These are phyloP conservation scores for Mucor saturninus DNA, from an alignment of 371 early-diverging fungal species.

Conservation along the genomic window DNA sequence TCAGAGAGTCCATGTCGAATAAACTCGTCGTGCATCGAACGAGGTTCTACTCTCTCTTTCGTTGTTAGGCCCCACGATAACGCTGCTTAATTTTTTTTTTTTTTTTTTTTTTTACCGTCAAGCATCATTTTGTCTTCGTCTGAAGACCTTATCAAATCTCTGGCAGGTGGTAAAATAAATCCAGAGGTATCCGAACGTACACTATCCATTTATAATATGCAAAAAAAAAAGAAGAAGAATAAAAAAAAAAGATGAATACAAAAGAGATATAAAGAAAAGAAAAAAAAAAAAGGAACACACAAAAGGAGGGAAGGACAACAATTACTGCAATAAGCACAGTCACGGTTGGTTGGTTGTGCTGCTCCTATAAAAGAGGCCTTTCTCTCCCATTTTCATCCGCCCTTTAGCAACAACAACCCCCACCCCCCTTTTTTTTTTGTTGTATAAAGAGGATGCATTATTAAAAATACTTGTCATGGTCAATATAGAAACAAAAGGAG, in stretches of 20 bases:
- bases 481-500: not conserved
- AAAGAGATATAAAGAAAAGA: constrained; percentile 2
- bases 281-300: constrained; percentile 7
- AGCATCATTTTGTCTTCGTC: constrained; percentile 25
- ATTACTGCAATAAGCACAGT: constrained; percentile 1
- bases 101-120: constrained; percentile 7
- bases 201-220: not conserved
- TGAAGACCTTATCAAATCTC: constrained; percentile 32
- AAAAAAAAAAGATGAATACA: constrained; percentile 10
- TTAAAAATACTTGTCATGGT: too few species aligned
- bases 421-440: too few species aligned
- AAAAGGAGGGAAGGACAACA: constrained; percentile 11
- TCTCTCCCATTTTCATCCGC: too few species aligned
- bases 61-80: not conserved
- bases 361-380: too few species aligned
- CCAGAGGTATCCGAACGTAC: not conserved
- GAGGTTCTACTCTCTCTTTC: not conserved
- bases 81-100: not conserved
- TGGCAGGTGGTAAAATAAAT: constrained; percentile 36
- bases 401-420: too few species aligned
- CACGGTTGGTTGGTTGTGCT: not conserved
- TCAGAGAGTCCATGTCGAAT: constrained; percentile 53
- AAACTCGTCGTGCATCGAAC: constrained; percentile 41
- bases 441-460: too few species aligned
- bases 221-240: not conserved